phyloP scores from a whole-genome alignment of 805 yeast genomes.

The Wickerhamomyces bisporus region DNA sequence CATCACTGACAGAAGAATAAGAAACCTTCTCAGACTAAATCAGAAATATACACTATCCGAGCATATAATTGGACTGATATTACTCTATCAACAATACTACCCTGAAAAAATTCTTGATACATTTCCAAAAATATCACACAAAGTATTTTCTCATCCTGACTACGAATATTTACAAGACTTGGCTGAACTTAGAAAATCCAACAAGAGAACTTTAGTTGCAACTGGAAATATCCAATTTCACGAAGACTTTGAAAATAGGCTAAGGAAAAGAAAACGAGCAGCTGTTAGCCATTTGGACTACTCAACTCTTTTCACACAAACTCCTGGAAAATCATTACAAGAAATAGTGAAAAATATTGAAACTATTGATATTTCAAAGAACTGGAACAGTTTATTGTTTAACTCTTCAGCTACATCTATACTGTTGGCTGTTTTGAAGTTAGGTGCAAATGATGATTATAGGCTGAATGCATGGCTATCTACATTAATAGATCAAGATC shows the following conservation, averaged over 20 bases:
- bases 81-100: constrained; percentile 17
- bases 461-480: constrained; percentile 11
- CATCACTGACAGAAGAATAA: constrained; percentile 26
- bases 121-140: constrained; percentile 21
- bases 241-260: constrained; percentile 11
- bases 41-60: constrained; percentile 15
- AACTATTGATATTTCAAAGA: constrained; percentile 1
- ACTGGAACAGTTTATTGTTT: constrained; percentile 8
- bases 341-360: constrained; percentile 7
- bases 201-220: not conserved
- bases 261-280: constrained; percentile 13
- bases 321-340: constrained; percentile 2
- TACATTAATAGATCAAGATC: constrained; percentile 4
- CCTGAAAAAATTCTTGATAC: constrained; percentile 23
- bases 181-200: not conserved
- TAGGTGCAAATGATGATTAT: not conserved
- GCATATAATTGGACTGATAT: constrained; percentile 19
- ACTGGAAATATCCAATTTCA: constrained; percentile 4
- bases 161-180: constrained; percentile 7
- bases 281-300: constrained; percentile 3
- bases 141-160: constrained; percentile 22
- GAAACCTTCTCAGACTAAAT: constrained; percentile 19
- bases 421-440: constrained; percentile 5
- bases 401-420: constrained; percentile 8
- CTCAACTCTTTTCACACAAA: constrained; percentile 1